Base-by-base conservation (phyloP, 768 basidiomycete species). In the Trametes sanguinea region DNA sequence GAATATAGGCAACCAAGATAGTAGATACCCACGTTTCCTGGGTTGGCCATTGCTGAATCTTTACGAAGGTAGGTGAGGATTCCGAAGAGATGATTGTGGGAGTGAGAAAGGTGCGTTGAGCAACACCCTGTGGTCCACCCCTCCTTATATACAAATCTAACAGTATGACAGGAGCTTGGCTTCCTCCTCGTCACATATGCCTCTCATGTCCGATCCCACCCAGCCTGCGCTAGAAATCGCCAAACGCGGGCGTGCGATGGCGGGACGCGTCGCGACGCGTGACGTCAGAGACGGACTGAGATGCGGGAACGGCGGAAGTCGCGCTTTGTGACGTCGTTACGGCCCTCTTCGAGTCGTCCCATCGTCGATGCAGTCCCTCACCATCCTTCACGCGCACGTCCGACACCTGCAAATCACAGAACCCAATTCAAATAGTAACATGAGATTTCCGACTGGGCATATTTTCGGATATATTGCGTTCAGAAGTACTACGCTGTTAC, bases 1-100 rank as follows among this genome's bases (percentile, higher is more conserved):
- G 22, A 22, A 22, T 22, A 22, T 1, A 22, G 22, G 22, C 22
- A 22, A 22, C 22, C 22, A 22, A 22, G 22, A 1, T 22, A 22
- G 47, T 1, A 22, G 8, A n/a, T 2, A 58, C 63, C 32, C 37
- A 67, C 66, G 57, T 67, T 64, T 51, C 66, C 63, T 7, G 66
- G 58, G 61, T 67, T 67, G 51, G 66, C 37, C 63, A 62, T 62
- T 46, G 22, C 16, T 16, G 22, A n/a, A n/a, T 8, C 35, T 37
- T 37, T 37, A 37, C 11, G 35, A 6, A 11, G 44, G 44, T 45
- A 13, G 5, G 42, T 13, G 42, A 22, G 22, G 13, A 22, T 45
- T 7, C 22, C 14, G n/a, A n/a, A 8, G n/a, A 2, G 45, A 8
- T 27, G 22, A 11, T 22, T 22, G 22, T 22, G 22, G 22, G 22